Conservation (phyloP, 2,329 filamentous ascomycete species). For the Rhexocercosporidium sp. region DNA sequence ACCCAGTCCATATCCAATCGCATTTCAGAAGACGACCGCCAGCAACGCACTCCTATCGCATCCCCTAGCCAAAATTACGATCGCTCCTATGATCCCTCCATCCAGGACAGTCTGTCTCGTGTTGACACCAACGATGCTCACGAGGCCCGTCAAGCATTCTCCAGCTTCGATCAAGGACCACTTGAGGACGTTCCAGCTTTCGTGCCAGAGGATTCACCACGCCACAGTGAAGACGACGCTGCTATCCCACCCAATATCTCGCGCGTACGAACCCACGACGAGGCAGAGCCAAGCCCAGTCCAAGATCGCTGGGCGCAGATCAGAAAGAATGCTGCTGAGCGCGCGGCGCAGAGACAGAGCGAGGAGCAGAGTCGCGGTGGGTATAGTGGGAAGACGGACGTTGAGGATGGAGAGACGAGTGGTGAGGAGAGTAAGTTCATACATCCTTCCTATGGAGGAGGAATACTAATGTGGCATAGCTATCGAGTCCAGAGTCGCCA, state of each 20-base stretch:
- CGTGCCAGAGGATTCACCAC: conserved; percentile 54
- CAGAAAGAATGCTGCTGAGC: conserved; percentile 88
- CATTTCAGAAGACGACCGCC: conserved; percentile 35
- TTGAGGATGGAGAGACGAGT: conserved; percentile 87
- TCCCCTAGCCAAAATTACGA: conserved; percentile 42
- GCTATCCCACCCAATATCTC: conserved; percentile 43
- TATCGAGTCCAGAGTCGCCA: conserved; percentile 93
- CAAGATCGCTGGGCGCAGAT: conserved; percentile 96
- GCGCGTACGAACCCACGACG: conserved; percentile 37
- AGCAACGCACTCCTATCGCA: conserved; percentile 32
- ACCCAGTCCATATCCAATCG: conserved; percentile 19
- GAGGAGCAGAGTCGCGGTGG: conserved; percentile 65
- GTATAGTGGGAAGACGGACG: conserved; percentile 62
- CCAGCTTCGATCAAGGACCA: conserved; percentile 86
- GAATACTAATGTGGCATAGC: conserved; percentile 57
- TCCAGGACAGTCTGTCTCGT: conserved; percentile 58
- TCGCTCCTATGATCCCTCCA: conserved; percentile 51
- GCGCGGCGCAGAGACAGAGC: conserved; percentile 68
- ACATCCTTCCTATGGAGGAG: neutral
- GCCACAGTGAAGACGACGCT: conserved; percentile 48
- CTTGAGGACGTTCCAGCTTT: conserved; percentile 87
- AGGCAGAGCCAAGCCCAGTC: conserved; percentile 44
- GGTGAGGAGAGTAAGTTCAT: conserved; percentile 85
- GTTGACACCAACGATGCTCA: conserved; percentile 63
- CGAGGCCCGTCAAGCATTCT: conserved; percentile 65